Base-by-base conservation (phyloP, 2,329 filamentous ascomycete species). In the Xylaria sp. region DNA sequence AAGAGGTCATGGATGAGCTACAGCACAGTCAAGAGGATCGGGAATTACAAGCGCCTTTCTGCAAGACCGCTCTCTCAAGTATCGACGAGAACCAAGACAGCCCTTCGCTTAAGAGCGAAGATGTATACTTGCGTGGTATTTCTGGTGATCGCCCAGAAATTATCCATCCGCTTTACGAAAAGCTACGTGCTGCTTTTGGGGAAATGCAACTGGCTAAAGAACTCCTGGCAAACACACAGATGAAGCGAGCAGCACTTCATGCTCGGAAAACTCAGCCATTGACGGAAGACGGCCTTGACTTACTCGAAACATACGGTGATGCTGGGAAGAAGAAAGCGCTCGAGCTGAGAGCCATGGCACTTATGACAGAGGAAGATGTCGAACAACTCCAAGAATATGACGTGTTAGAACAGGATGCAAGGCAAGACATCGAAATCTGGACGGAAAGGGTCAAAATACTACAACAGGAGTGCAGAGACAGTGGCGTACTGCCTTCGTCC, bases 161-260 rank as follows among this genome's bases (percentile, higher is more conserved):
- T 46, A 74, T 82, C 1, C 85, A 87, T 68, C 85, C 85, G 2
- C 76, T 84, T 3, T 87, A 86, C 70, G 71, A 77, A 11, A 76
- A 81, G 20, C 78, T 87, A 6, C 79, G 83, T 17, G 79, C 80
- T 13, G 79, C 80, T 1, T 79, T 84, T 10, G 81, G 80, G 1
- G 82, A 86, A 20, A 76, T 84, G n/a, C 80, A 83, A 53, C 79
- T 84, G 36, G 83, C 83, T 15, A 80, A 79, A 58, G 85, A 88
- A 66, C 80, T 84, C n/a, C 76, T 81, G 40, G 77, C 80, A 5
- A 84, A 87, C 48, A 78, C 87, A 4, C 65, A 79, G 11, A 77
- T 80, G 63, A 79, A 80, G 42, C 81, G 79, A 48, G 77, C 81
- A 9, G 70, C 71, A 7, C 66, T 74, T 13, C 71, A 63, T 58